Base-by-base conservation (phyloP, 495 filamentous ascomycete species). In the Parachaetomium inaequale region DNA sequence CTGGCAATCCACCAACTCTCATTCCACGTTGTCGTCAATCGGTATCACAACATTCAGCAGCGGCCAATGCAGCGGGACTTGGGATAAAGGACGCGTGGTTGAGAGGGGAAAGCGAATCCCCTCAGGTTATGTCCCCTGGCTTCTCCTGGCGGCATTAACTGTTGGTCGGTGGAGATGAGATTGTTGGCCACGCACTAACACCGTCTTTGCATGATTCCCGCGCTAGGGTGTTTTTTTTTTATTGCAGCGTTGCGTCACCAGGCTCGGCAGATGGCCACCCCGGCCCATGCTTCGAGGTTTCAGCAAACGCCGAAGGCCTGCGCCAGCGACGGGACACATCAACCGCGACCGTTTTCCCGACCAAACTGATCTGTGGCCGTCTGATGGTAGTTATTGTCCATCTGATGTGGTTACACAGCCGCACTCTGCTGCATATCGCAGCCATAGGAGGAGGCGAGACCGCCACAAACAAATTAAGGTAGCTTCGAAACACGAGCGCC, bases 221-320 rank as follows among this genome's bases (percentile, higher is more conserved):
- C 31, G 53, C 29, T 57, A 57, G 26, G 45, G 34, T 23, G 6
- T 6, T 28, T 43, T 49, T 25, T 23, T 63, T 63, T 58, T 34
- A 63, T 63, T 57, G 61, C 54, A 58, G 54, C 45, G 60, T 63
- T 34, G 61, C 52, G 52, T 15, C 21, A 7, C 21, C 51, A 47
- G 52, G 60, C 52, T 45, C 36, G 36, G 54, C 46, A 49, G 21
- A 25, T 49, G 45, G 45, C 12, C 7, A n/a, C 45, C 45, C 23
- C 21, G 23, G 23, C 8, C 45, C 23, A 49, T 29, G 29, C 49
- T 49, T 34, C 34, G 25, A 23, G 49, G 55, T 58, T 63, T 40
- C 36, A 40, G 14, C 36, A 40, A 40, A 40, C 36, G 12, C 12
- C 36, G 12, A 15, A 12, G 36, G 10, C 36, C 36, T 40, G 14